Percentiles rank a stretch among this genome's conserved stretches.
phyloP scores from a whole-genome alignment of 1,139 yeast genomes.

The Hyphopichia buzzinii region DNA sequence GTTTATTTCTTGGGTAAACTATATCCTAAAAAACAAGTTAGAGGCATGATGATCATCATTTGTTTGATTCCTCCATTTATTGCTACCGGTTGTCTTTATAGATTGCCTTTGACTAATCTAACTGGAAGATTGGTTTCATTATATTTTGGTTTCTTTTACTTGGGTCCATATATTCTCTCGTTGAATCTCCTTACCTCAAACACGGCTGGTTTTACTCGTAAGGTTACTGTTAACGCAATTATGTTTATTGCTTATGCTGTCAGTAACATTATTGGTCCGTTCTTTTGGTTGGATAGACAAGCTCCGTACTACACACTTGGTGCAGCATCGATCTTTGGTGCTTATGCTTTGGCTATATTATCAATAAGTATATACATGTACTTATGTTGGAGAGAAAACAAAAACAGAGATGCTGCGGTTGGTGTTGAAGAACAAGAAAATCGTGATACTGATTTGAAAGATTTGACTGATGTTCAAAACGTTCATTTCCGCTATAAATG shows the following conservation, averaged over 20 bases:
- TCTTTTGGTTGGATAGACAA: background rate
- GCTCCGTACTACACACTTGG: conserved; percentile 1
- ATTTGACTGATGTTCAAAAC: conserved; percentile 37
- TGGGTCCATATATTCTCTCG: conserved; percentile 8
- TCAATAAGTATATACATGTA: background rate
- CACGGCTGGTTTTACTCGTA: conserved; percentile 22
- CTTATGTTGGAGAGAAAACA: conserved; percentile 1
- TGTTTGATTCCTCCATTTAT: conserved; percentile 11
- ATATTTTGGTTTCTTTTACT: conserved; percentile 10
- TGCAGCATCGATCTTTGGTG: conserved; percentile 1
- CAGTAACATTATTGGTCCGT: conserved; percentile 1
- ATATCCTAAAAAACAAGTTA: conserved; percentile 10
- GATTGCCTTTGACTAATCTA: conserved; percentile 8
- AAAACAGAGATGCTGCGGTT: background rate
- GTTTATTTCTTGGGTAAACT: conserved; percentile 8
- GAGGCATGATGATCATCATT: conserved; percentile 9
- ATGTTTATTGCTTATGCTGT: conserved; percentile 9
- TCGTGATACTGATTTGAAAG: conserved; percentile 9
- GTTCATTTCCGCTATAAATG: conserved; percentile 26
- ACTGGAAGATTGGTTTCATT: conserved; percentile 9
- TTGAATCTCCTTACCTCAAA: conserved; percentile 11
- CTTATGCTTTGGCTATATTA: background rate
- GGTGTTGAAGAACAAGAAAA: background rate
- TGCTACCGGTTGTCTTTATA: conserved; percentile 11
- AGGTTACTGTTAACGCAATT: conserved; percentile 19